Conservation (phyloP, 2,329 filamentous ascomycete species). For the Aspergillus cejpii region DNA sequence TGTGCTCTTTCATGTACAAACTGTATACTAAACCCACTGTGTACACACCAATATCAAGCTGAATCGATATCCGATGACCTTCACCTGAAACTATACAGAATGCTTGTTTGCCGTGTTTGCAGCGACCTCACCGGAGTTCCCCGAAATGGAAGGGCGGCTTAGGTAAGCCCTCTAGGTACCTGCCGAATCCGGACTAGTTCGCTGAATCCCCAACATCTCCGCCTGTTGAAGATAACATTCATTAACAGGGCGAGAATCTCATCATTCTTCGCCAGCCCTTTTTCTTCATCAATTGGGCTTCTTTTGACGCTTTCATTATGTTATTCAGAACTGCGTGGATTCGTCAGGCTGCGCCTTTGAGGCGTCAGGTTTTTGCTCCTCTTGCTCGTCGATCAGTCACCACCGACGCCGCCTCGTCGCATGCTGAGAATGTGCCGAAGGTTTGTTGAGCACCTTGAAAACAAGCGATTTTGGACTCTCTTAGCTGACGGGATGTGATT, state of each 20-base stretch:
- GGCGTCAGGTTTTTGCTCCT: slow-evolving; percentile 42
- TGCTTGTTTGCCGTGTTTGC: slow-evolving; percentile 27
- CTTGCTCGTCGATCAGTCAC: slow-evolving; percentile 70
- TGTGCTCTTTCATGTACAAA: background rate
- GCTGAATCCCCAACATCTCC: slow-evolving; percentile 30
- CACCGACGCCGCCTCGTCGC: slow-evolving; percentile 87
- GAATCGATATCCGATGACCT: too few relatives aligned
- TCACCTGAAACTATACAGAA: too few relatives aligned
- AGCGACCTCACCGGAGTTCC: slow-evolving; percentile 27
- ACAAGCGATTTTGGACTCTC: slow-evolving; percentile 1
- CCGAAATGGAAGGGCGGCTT: slow-evolving; percentile 18
- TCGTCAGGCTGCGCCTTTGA: slow-evolving; percentile 54
- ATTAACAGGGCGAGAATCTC: slow-evolving; percentile 22
- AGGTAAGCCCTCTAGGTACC: slow-evolving; percentile 17
- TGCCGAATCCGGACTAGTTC: slow-evolving; percentile 23
- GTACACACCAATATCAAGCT: too few relatives aligned
- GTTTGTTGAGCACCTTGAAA: slow-evolving; percentile 49
- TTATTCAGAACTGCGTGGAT: slow-evolving; percentile 64
- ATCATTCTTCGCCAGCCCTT: slow-evolving; percentile 10
- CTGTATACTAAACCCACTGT: slow-evolving; percentile 5
- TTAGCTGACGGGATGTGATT: slow-evolving; percentile 19
- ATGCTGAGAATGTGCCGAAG: slow-evolving; percentile 71
- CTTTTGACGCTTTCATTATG: slow-evolving; percentile 48
- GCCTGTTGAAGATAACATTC: slow-evolving; percentile 28
- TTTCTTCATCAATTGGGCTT: slow-evolving; percentile 27